These are phyloP conservation scores for Pythium aristosporum DNA, from an alignment of 352 stramenopile species.

Conservation along the genomic window DNA sequence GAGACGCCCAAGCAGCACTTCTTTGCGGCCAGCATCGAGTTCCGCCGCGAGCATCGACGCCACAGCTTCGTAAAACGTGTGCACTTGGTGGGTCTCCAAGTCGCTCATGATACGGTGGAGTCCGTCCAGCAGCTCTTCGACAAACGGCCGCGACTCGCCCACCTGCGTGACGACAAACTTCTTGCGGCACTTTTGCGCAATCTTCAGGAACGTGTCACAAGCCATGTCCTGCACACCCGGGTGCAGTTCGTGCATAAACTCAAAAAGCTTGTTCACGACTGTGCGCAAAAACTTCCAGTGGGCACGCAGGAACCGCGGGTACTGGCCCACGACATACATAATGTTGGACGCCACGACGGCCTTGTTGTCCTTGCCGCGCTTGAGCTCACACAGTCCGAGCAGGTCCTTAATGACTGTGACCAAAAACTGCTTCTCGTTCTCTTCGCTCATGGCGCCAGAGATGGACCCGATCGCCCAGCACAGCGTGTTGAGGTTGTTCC, in stretches of 20 bases:
- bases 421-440: conserved; percentile 99
- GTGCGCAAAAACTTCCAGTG: conserved; percentile 99
- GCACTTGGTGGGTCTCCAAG: conserved; percentile 98
- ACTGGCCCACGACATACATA: conserved; percentile 99
- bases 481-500: conserved; percentile 99
- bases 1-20: conserved; percentile 90
- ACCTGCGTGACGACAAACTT: conserved; percentile 98
- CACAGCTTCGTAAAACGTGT: conserved; percentile 99
- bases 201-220: conserved; percentile 99
- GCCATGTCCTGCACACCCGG: conserved; percentile 99
- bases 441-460: conserved; percentile 98
- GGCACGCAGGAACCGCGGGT: conserved; percentile 98
- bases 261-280: conserved; percentile 99
- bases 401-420: conserved; percentile 99
- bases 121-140: conserved; percentile 95
- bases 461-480: conserved; percentile 99
- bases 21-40: conserved; percentile 80
- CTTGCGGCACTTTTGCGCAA: conserved; percentile 96
- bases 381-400: conserved; percentile 97
- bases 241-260: conserved; percentile 99
- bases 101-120: conserved; percentile 96
- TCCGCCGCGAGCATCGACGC: conserved; percentile 87
- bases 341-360: conserved; percentile 99
- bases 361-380: conserved; percentile 99
- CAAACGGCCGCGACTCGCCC: conserved; percentile 93